Conservation (phyloP, 2,329 filamentous ascomycete species). For the Sphaerulina musiva region DNA sequence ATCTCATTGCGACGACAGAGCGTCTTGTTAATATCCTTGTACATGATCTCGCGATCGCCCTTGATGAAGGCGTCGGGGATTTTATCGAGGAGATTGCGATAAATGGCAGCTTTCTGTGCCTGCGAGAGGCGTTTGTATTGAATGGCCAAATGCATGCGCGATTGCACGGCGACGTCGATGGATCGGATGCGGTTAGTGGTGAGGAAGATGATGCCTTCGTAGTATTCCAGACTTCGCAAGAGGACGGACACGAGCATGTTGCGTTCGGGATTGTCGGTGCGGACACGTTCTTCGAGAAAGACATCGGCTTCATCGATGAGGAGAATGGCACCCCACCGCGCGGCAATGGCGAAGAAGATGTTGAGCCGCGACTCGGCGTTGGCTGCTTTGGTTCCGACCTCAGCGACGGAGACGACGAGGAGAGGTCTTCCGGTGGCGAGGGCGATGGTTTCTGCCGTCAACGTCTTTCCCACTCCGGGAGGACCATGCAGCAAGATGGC, state of each 20-base stretch:
- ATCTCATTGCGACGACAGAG: too few relatives aligned
- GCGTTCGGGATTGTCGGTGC: conserved; percentile 67
- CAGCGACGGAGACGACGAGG: conserved; percentile 32
- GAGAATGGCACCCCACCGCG: conserved; percentile 79
- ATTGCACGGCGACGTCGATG: conserved; percentile 36
- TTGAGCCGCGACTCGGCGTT: conserved; percentile 35
- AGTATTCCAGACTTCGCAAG: conserved; percentile 37
- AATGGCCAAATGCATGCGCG: conserved; percentile 29
- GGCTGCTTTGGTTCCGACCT: conserved; percentile 42
- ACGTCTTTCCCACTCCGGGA: conserved; percentile 39
- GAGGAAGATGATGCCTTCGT: conserved; percentile 35
- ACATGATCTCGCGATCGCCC: too few relatives aligned
- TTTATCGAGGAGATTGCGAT: too few relatives aligned
- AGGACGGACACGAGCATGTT: conserved; percentile 68
- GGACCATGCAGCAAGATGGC: conserved; percentile 35
- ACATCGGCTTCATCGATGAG: conserved; percentile 80
- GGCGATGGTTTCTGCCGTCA: conserved; percentile 38
- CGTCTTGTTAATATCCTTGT: too few relatives aligned
- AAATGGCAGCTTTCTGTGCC: too few relatives aligned
- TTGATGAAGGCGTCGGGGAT: too few relatives aligned
- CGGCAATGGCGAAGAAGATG: conserved; percentile 69
- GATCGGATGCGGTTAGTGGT: conserved; percentile 34
- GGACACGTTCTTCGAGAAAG: conserved; percentile 72
- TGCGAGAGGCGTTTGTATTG: too few relatives aligned
- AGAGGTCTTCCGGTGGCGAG: conserved; percentile 39